Conservation (phyloP, 345 rosid species). For the Pistacia vera region DNA sequence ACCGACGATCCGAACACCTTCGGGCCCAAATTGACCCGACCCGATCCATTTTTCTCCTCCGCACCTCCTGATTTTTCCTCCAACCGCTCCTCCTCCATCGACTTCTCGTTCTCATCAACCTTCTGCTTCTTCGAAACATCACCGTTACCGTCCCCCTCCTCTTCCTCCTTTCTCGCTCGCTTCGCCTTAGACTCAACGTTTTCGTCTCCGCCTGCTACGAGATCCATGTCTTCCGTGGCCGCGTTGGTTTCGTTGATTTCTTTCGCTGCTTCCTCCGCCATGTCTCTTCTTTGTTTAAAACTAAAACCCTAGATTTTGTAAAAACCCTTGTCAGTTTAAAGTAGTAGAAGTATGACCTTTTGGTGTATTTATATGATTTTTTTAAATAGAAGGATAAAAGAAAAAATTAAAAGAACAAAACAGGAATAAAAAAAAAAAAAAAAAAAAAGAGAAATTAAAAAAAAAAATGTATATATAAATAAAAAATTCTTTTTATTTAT, state of each 20-base stretch:
- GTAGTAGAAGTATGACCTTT: too few relatives aligned
- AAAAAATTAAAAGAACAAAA: too few relatives aligned
- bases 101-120: conserved; percentile 33
- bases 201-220: conserved; percentile 23
- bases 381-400: too few relatives aligned
- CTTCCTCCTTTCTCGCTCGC: conserved; percentile 48
- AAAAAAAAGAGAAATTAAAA: too few relatives aligned
- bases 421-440: too few relatives aligned
- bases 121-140: conserved; percentile 63
- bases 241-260: conserved; percentile 32
- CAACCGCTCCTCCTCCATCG: conserved; percentile 32
- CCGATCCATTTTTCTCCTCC: conserved; percentile 28
- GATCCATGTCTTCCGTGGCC: conserved; percentile 39
- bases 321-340: neutral
- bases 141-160: conserved; percentile 29
- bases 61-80: conserved; percentile 30
- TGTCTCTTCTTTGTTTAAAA: neutral
- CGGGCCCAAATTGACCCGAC: conserved; percentile 62
- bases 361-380: too few relatives aligned
- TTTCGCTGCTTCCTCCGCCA: conserved; percentile 38
- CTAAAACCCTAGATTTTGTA: conserved; percentile 19
- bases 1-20: conserved; percentile 75
- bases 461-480: too few relatives aligned
- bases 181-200: conserved; percentile 28
- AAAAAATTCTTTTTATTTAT: too few relatives aligned